Evolutionary conservation across 2,329 filamentous ascomycete genomes (phyloP).

Genomic region (Xylariaceae sp.): DNA sequence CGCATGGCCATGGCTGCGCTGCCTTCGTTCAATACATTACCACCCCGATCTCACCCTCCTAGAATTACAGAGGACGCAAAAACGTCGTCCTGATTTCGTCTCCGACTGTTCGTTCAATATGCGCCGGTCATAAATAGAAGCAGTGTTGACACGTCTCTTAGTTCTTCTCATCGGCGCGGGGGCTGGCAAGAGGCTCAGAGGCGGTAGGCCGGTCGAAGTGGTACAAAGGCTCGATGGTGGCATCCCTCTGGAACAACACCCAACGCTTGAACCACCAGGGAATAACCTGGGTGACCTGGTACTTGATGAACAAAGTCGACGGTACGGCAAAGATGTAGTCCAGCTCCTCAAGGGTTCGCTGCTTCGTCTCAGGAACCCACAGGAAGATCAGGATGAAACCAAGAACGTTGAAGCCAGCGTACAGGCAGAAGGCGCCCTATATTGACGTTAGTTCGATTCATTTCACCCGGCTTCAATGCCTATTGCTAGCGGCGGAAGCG

Average conservation of each 20-base stretch:
- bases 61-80: too few species aligned
- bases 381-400: slow-evolving; percentile 44
- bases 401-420: slow-evolving; percentile 43
- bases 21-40: too few species aligned
- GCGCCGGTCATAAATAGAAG: too few species aligned
- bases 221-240: slow-evolving; percentile 31
- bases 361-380: slow-evolving; percentile 47
- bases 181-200: neutral
- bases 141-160: neutral
- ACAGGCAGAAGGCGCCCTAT: slow-evolving; percentile 42
- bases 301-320: slow-evolving; percentile 36
- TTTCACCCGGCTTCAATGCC: neutral
- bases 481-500: neutral
- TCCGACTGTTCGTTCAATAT: too few species aligned
- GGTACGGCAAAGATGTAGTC: slow-evolving; percentile 44
- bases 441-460: slow-evolving; percentile 1
- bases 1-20: too few species aligned
- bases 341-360: slow-evolving; percentile 45
- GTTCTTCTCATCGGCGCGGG: slow-evolving; percentile 9
- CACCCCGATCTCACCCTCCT: too few species aligned
- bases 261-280: slow-evolving; percentile 37
- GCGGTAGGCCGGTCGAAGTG: slow-evolving; percentile 24
- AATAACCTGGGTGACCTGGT: slow-evolving; percentile 36
- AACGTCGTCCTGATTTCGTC: too few species aligned
- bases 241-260: slow-evolving; percentile 29